Base-by-base conservation (phyloP, 2,329 filamentous ascomycete genomes). In the Hortaea sp. region DNA sequence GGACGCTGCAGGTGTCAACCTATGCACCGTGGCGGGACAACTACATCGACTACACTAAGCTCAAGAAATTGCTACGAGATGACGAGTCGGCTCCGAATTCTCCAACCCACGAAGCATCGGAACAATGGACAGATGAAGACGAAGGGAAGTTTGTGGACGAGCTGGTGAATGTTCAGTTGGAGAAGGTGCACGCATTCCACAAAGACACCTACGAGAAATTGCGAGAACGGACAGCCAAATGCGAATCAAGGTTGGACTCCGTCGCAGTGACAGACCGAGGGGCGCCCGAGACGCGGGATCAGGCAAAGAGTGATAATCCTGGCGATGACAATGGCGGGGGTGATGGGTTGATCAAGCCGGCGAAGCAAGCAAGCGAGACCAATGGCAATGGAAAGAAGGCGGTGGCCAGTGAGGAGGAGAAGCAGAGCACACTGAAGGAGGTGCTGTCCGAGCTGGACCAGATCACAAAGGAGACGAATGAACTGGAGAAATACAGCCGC, bases 91-190 rank as follows among this genome's bases (percentile, higher is more conserved):
- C 65, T 32, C 66, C 67, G 30, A 61, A 50, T 32, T 62, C 62
- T 13, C 60, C 71, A 66, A 75, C 80, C 42, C 49, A 53, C 43
- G 50, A 70, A 65, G 53, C 49, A 64, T 66, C 43, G 81, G 72
- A 79, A 49, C 60, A 67, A 37, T 98, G 92, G 92, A 95, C 89
- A 28, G 88, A 94, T 59, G 82, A 89, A 41, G 92, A 98, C 64
- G 92, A 97, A 74, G 86, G 85, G 62, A 79, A 78, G 32, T 98
- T 98, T 68, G 92, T 90, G 62, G 87, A 95, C 64, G 90, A 97
- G 72, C 78, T 97, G 55, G 82, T 95, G 67, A 95, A 95, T 63
- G 81, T 85, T 29, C 88, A 98, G 71, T 76, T 98, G 54, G 89
- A 97, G 60, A 97, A 95, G 71, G 90, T 97, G 51, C 85, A 90